These are phyloP conservation scores for Penicillium sp. DNA, from an alignment of 2,329 filamentous ascomycete genomes.

Conservation along the genomic window DNA sequence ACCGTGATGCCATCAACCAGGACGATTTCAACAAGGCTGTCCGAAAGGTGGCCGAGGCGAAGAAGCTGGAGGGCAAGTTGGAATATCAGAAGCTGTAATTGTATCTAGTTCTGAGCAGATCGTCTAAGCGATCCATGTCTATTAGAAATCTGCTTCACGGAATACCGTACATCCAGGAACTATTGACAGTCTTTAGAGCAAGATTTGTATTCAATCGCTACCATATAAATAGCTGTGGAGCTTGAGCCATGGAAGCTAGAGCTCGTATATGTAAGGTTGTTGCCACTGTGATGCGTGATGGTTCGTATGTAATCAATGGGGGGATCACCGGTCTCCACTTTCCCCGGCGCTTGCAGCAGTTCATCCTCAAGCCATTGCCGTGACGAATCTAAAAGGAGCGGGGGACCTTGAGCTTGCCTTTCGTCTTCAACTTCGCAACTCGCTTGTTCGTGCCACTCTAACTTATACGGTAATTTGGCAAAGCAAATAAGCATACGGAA, in stretches of 20 bases:
- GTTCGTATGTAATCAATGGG: background rate
- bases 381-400: background rate
- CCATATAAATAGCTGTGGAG: background rate
- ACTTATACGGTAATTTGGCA: no score
- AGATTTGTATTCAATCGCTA: background rate
- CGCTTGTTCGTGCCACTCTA: no score
- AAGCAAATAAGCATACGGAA: background rate
- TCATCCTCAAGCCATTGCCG: background rate
- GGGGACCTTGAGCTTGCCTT: background rate
- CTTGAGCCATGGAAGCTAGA: no score
- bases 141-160: conserved; percentile 8
- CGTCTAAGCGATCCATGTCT: conserved; percentile 7
- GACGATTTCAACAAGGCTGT: conserved; percentile 99
- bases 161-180: conserved; percentile 16
- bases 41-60: conserved; percentile 92
- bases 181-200: background rate
- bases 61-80: conserved; percentile 98
- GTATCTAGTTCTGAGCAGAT: conserved; percentile 17
- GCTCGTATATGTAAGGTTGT: background rate
- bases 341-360: background rate
- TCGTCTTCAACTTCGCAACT: background rate
- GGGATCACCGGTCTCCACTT: background rate
- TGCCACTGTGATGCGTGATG: background rate
- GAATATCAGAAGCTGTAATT: conserved; percentile 79
- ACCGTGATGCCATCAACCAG: conserved; percentile 92